A percentile compares a stretch with the other conserved stretches of the same genome.
Conservation (phyloP, 352 stramenopile species). For the Aphanomyces euteiches region DNA sequence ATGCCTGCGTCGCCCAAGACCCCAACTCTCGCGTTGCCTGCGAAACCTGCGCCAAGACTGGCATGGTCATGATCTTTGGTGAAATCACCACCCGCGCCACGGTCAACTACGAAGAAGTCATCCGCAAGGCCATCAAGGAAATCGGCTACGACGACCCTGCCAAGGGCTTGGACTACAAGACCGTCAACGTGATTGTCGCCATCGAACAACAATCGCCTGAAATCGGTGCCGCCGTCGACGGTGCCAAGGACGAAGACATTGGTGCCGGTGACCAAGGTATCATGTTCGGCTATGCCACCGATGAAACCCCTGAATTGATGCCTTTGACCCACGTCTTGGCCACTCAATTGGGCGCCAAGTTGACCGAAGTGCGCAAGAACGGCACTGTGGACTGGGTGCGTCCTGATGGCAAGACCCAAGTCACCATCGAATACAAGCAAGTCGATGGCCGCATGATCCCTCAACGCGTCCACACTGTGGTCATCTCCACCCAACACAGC, state of each 20-base stretch:
- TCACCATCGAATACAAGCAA: conserved; percentile 98
- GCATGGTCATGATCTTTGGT: conserved; percentile 99
- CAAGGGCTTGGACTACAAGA: conserved; percentile 99
- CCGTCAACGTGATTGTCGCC: conserved; percentile 98
- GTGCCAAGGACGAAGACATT: conserved; percentile 96
- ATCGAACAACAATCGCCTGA: conserved; percentile 99
- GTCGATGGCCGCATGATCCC: conserved; percentile 93
- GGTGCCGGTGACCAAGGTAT: conserved; percentile 97
- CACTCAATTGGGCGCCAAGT: conserved; percentile 93
- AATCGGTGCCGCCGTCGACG: conserved; percentile 98
- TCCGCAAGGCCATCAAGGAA: conserved; percentile 98
- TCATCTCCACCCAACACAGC: conserved; percentile 99
- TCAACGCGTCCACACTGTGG: conserved; percentile 97
- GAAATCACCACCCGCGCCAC: conserved; percentile 99
- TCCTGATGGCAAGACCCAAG: conserved; percentile 99
- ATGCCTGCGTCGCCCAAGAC: conserved; percentile 97
- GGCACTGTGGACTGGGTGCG: conserved; percentile 97
- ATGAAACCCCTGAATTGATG: conserved; percentile 88
- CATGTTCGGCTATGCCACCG: conserved; percentile 82
- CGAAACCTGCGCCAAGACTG: conserved; percentile 99
- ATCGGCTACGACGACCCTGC: conserved; percentile 99
- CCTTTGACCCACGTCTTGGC: conserved; percentile 97
- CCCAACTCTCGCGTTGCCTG: conserved; percentile 97
- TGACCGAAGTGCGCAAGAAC: conserved; percentile 99
- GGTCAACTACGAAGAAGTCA: conserved; percentile 99